A percentile compares a stretch with the other conserved stretches of the same genome.
Evolutionary conservation across 768 basidiomycete genomes (phyloP).

Genomic region (Boletus reticuloceps): DNA sequence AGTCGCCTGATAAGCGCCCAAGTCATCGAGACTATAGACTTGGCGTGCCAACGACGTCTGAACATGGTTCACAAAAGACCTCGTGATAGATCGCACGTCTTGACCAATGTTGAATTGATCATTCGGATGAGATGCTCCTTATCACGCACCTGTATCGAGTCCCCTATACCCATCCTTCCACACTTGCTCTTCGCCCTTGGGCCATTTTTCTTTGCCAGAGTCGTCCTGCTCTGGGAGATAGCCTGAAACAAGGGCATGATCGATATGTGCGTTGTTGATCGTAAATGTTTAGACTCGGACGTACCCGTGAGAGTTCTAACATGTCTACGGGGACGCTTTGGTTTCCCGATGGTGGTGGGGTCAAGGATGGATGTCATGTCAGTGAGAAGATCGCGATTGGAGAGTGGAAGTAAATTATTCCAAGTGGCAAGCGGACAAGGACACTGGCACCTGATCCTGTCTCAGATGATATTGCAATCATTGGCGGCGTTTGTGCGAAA

Average conservation of each 20-base stretch:
- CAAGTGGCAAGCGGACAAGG: neutral
- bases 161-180: slow-evolving; percentile 66
- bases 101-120: neutral
- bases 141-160: slow-evolving; percentile 50
- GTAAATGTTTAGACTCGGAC: neutral
- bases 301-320: slow-evolving; percentile 66
- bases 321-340: slow-evolving; percentile 54
- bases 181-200: slow-evolving; percentile 68
- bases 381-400: too few species aligned
- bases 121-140: neutral
- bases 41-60: slow-evolving; percentile 90
- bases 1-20: slow-evolving; percentile 90
- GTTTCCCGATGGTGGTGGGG: slow-evolving; percentile 60
- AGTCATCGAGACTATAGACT: slow-evolving; percentile 81
- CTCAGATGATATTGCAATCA: too few species aligned
- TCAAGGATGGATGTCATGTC: slow-evolving; percentile 67
- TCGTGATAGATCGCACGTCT: slow-evolving; percentile 66
- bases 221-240: slow-evolving; percentile 78
- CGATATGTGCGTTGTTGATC: neutral
- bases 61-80: slow-evolving; percentile 77
- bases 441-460: neutral
- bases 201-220: slow-evolving; percentile 82
- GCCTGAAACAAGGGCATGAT: slow-evolving; percentile 42
- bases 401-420: neutral
- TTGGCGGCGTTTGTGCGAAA: neutral